phyloP scores from a whole-genome alignment of 768 basidiomycete genomes.

The Boletus rubescentipes region DNA sequence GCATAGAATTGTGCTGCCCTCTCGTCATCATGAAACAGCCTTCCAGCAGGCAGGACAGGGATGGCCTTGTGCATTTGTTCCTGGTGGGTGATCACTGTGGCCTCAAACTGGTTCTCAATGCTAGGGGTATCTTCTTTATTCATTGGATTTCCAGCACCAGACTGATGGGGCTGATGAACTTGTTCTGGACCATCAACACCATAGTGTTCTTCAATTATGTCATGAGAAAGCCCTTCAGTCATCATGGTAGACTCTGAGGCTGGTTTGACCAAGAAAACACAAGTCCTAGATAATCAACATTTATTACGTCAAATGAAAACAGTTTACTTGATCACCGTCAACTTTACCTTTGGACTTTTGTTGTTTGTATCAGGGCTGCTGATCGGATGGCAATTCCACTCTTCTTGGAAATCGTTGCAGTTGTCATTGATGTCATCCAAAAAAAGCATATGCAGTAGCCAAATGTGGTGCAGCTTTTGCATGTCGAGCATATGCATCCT shows the following conservation, averaged over 20 bases:
- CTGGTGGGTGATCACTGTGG: no score
- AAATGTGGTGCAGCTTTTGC: slow-evolving; percentile 36
- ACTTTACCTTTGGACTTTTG: slow-evolving; percentile 6
- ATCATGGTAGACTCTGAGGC: not conserved
- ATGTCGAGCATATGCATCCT: slow-evolving; percentile 33
- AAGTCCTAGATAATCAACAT: not conserved
- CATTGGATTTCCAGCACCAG: not conserved
- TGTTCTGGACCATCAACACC: not conserved
- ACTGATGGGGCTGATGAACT: no score
- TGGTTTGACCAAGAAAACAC: not conserved
- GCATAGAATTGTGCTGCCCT: not conserved
- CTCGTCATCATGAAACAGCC: not conserved
- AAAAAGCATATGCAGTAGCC: slow-evolving; percentile 45
- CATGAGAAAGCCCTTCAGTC: not conserved
- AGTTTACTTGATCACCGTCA: no score
- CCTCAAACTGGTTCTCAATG: not conserved
- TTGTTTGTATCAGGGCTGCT: slow-evolving; percentile 3
- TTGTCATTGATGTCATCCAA: slow-evolving; percentile 39
- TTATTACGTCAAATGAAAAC: not conserved
- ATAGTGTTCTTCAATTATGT: not conserved
- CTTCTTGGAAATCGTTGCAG: slow-evolving; percentile 30
- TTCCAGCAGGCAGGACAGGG: not conserved
- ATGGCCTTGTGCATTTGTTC: not conserved
- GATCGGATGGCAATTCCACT: slow-evolving; percentile 42
- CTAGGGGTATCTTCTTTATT: not conserved